Evolutionary conservation across 768 basidiomycete species (phyloP).

Genomic region (Termitomyces sp.): DNA sequence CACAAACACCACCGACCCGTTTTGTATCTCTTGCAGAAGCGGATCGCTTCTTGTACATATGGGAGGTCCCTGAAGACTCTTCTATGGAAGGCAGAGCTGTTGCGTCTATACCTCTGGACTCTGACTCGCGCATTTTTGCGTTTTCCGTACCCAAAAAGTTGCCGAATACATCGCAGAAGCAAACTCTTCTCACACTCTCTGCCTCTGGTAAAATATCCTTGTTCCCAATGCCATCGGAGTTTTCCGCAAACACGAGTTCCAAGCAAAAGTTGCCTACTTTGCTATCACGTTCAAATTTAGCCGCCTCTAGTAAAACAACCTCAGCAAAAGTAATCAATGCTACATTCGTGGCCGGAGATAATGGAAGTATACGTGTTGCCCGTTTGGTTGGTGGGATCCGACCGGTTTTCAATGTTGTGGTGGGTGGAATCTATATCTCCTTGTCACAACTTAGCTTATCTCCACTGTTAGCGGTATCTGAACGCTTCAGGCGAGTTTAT

Average conservation of each 20-base stretch:
- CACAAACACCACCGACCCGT: constrained; percentile 34
- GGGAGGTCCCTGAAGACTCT: constrained; percentile 45
- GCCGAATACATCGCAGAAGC: constrained; percentile 21
- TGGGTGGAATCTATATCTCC: constrained; percentile 30
- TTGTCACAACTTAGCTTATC: constrained; percentile 4
- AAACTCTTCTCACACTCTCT: constrained; percentile 51
- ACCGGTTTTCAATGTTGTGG: constrained; percentile 58
- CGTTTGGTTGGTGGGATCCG: constrained; percentile 52
- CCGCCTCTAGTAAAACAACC: constrained; percentile 34
- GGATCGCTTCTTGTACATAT: constrained; percentile 61
- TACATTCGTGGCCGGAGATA: constrained; percentile 37
- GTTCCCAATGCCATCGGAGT: constrained; percentile 48
- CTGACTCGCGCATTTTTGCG: constrained; percentile 49
- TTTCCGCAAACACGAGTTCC: constrained; percentile 33
- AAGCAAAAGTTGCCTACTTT: constrained; percentile 48
- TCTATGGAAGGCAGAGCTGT: constrained; percentile 47
- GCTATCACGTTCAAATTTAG: constrained; percentile 47
- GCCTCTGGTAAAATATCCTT: constrained; percentile 57
- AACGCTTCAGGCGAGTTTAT: constrained; percentile 53
- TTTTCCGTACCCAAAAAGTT: constrained; percentile 26
- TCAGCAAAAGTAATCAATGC: constrained; percentile 41
- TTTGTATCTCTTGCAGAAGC: constrained; percentile 61
- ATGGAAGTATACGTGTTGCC: constrained; percentile 47
- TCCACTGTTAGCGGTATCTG: constrained; percentile 43
- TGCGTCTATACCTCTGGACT: constrained; percentile 62